Evolutionary conservation across 495 filamentous ascomycete species (phyloP), one percentile per base, ranked within the genome.

Genomic region (Podospora appendiculata): DNA sequence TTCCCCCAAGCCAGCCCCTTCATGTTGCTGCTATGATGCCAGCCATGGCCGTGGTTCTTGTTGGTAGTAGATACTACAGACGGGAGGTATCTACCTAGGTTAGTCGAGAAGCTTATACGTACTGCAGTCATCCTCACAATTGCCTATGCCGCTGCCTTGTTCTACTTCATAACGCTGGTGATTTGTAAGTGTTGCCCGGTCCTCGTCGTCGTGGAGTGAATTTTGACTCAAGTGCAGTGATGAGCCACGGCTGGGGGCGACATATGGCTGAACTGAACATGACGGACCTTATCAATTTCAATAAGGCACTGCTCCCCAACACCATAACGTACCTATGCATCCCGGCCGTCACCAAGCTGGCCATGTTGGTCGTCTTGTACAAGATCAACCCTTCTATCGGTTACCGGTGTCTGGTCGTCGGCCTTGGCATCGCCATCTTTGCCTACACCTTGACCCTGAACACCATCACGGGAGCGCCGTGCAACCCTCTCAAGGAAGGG

Each of bases 321-420:
- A 55, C 57, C 12, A 32, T 58, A 1, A 54, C 50, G 10, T 61
- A 61, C 48, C 47, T 61, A 8, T 52, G 51, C 47, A 53, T 52
- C 1, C 58, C 58, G n/a, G 52, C 51, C n/a, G 42, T 61, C 32
- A 58, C 56, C 32, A 62, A 58, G 42, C 48, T 62, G 17, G 55
- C 59, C 50, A 55, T 62, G 42, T 32, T 58, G 34, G 38, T 48
- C n/a, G 48, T 58, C 8, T 47, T 56, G 32, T 54, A 34, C 40
- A 33, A 32, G n/a, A 58, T 62, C 56, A 56, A 56, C 42, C 53
- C 56, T 3, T 42, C 52, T 9, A n/a, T 19, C 39, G 13, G 8
- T 6, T 58, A 58, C 47, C 55, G 53, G 14, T 0, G 43, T 41
- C 19, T n/a, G 47, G 53, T 61, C 42, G 42, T 48, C 32, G 49